These are phyloP conservation scores for Nicotiana sylvestris DNA, from an alignment of 257 asterid species.

Conservation along the genomic window DNA sequence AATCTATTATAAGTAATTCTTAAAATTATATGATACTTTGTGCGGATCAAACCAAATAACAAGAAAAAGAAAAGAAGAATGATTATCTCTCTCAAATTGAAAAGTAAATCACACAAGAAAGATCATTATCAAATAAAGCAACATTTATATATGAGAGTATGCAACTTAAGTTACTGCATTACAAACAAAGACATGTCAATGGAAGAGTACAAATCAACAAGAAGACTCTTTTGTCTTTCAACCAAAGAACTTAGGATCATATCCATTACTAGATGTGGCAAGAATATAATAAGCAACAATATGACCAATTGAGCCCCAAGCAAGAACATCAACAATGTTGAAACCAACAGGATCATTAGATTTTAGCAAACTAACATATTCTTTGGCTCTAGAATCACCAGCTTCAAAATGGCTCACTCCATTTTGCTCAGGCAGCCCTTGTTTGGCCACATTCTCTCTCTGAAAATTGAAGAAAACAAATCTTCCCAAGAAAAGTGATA, in stretches of 20 bases:
- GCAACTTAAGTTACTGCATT: too few species aligned
- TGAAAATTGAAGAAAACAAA: constrained; percentile 96
- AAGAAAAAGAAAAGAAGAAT: too few species aligned
- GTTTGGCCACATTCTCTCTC: constrained; percentile 90
- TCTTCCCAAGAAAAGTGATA: constrained; percentile 80
- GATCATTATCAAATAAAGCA: too few species aligned
- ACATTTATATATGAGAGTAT: too few species aligned
- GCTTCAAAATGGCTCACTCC: constrained; percentile 87
- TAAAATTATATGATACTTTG: too few species aligned
- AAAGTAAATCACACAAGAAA: too few species aligned
- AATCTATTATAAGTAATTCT: too few species aligned
- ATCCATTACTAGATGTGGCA: constrained; percentile 92
- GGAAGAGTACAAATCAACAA: too few species aligned
- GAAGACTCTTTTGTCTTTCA: background rate
- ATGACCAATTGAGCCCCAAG: constrained; percentile 97
- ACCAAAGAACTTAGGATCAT: constrained; percentile 79
- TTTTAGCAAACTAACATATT: constrained; percentile 82
- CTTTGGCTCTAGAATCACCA: constrained; percentile 85
- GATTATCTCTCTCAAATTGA: too few species aligned
- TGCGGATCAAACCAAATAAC: too few species aligned
- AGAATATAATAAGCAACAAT: constrained; percentile 87
- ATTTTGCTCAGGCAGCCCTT: constrained; percentile 82
- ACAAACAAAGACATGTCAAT: too few species aligned
- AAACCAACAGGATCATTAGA: constrained; percentile 96
- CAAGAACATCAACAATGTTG: constrained; percentile 88